Evolutionary conservation across 2,329 filamentous ascomycete genomes (phyloP).

Genomic region (Colletotrichum simmondsii): DNA sequence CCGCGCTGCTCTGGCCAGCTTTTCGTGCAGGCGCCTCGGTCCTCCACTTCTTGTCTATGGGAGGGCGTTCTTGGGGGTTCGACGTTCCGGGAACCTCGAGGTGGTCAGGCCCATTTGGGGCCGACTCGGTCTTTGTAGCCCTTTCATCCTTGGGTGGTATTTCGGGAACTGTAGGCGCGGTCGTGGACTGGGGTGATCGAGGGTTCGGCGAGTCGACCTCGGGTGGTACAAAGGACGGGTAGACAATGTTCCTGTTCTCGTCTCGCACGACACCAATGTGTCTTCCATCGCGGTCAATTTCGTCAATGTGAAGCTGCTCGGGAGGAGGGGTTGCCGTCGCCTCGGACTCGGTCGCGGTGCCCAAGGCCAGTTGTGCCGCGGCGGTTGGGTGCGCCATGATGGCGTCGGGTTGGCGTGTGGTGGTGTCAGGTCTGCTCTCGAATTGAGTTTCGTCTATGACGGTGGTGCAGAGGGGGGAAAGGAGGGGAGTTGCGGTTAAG

Average conservation of each 20-base stretch:
- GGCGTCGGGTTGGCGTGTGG: constrained; percentile 3
- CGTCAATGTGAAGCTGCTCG: constrained; percentile 41
- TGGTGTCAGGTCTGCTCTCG: not conserved
- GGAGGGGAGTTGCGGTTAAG: not conserved
- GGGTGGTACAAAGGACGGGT: constrained; percentile 46
- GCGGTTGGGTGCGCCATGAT: constrained; percentile 25
- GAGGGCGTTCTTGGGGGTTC: constrained; percentile 23
- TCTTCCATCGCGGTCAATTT: constrained; percentile 39
- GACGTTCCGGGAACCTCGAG: not conserved
- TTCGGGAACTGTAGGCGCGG: not conserved
- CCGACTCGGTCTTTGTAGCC: constrained; percentile 30
- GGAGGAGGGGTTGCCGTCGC: constrained; percentile 25
- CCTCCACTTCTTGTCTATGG: constrained; percentile 36
- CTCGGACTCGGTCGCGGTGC: constrained; percentile 17
- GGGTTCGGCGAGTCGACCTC: constrained; percentile 36
- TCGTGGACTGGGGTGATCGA: not conserved
- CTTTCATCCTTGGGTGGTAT: not conserved
- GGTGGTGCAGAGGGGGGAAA: not conserved
- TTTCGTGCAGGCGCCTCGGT: constrained; percentile 37
- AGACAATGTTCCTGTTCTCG: constrained; percentile 42
- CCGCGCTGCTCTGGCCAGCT: constrained; percentile 27
- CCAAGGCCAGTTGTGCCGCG: constrained; percentile 21
- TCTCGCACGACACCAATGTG: constrained; percentile 45
- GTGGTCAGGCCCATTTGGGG: constrained; percentile 24
- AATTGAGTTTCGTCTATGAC: not conserved